Evolutionary conservation across 306 rosid species (phyloP), one percentile per base, ranked within the genome.

Genomic region (Fragaria iinumae): DNA sequence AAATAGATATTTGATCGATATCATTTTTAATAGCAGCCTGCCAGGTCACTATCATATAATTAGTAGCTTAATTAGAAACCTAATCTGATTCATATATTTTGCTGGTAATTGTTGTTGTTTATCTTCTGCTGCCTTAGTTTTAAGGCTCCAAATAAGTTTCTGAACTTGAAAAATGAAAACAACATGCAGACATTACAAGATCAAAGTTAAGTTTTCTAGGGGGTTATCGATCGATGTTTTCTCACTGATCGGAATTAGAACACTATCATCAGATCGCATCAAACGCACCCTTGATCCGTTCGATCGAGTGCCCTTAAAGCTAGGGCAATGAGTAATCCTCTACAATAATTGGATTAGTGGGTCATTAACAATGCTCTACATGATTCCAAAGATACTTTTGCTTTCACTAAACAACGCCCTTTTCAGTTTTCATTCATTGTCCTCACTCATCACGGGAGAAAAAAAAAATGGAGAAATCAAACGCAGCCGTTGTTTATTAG

Each of bases 271-370:
- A 5, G 17, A 16, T 50, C 56, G 2, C 56, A 52, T 25, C 74
- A 70, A 70, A 17, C 50, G 5, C 27, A 48, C 17, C 60, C 74
- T 29, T 3, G 13, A 10, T 45, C 4, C 41, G 41, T 38, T 38
- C 41, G 8, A 38, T 38, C 5, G 11, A 16, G 29, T 17, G 25
- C 16, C 36, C 23, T 49, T 49, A 52, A 27, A 23, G 34, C 41
- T 38, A 38, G 41, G 11, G 76, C 53, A 11, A 34, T 20, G 34
- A 8, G 49, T 72, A 6, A 53, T 53, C 49, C 65, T 55, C 11
- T 11, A 72, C 44, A 72, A 72, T 53, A 36, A 53, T 11, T 53
- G n/a, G 49, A 72, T 72, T 52, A 53, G 64, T 41, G 50, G 71
- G 32, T 38, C 71, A 67, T 11, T 60, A 60, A 60, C 69, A 64